Percentiles rank a stretch among this genome's conserved stretches.
Evolutionary conservation across 176 grass and related monocot species (phyloP).

Genomic region (Oryza australiensis): DNA sequence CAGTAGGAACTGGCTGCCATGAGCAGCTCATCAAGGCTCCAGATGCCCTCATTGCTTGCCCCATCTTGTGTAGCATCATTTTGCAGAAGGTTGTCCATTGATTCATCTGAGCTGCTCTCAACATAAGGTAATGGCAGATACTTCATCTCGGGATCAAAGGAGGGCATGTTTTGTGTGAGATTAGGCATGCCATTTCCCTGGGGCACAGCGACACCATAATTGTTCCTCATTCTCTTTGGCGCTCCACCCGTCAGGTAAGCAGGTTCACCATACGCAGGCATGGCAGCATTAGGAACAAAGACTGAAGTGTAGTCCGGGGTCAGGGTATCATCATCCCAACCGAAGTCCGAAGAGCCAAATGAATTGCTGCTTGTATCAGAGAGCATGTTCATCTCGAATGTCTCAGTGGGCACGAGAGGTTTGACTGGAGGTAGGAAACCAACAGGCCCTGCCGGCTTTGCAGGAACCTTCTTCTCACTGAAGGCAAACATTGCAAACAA

Average conservation of each 20-base stretch:
- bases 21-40: conserved; percentile 69
- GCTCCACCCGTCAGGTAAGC: conserved; percentile 38
- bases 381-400: conserved; percentile 40
- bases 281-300: conserved; percentile 26
- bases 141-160: conserved; percentile 57
- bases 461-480: conserved; percentile 41
- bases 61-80: conserved; percentile 22
- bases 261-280: conserved; percentile 23
- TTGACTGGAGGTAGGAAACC: conserved; percentile 25
- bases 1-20: conserved; percentile 53
- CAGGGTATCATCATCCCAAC: conserved; percentile 53
- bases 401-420: conserved; percentile 13
- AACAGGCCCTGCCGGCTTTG: conserved; percentile 29
- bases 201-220: conserved; percentile 41
- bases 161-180: conserved; percentile 34
- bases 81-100: conserved; percentile 52
- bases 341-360: conserved; percentile 52
- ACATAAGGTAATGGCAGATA: conserved; percentile 42
- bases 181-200: conserved; percentile 35
- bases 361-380: conserved; percentile 59
- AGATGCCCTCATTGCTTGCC: conserved; percentile 38
- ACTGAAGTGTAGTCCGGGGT: conserved; percentile 48
- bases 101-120: conserved; percentile 51
- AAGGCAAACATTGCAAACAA: conserved; percentile 53
- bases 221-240: conserved; percentile 59